Evolutionary conservation across 805 yeast genomes (phyloP), one percentile per base, ranked within the genome.

Genomic region (Wickerhamiella dianesei): DNA sequence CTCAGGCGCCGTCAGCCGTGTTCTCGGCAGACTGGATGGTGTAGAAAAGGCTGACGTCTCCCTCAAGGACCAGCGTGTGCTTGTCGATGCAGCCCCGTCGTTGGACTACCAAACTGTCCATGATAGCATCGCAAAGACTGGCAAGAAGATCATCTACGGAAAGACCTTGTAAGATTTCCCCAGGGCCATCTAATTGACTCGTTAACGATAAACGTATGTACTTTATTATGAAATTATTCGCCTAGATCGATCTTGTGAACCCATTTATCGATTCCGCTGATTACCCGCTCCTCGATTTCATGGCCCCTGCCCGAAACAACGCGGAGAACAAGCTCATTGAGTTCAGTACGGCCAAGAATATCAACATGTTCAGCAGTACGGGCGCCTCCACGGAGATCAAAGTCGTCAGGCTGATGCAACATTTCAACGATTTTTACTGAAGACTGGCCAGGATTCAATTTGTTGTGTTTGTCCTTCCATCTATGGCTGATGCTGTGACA

Each of bases 351-450:
- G 2, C 98, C 98, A 42, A 92, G 69, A 42, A 92, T 88, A 61
- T 92, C 98, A 22, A 92, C 98, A 63, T 92, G 98, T 58, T 92
- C 98, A 1, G 97, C 96, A 0, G 96, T 89, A 61, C 82, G 83
- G 9, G 96, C 94, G 13, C 98, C 98, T 21, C 98, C 98, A 53
- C 98, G 74, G 32, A 92, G 83, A 66, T 92, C 98, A 57, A 83
- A 87, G 54, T 84, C 68, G 59, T 85, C 95, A 0, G 98, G 98
- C 60, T 88, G 94, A 59, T 92, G 96, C 57, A 76, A 74, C 68
- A 92, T 81, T 65, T 92, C 98, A 13, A 89, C 95, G 43, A 87
- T 72, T 19, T 76, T 88, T 18, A 89, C 94, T 17, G 69, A 58
- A 1, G 76, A 64, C 6, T 73, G 71, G 1, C 83, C 94, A 1